Base-by-base conservation (phyloP, 2,329 filamentous ascomycete species). In the Aspergillus eucalypticola region DNA sequence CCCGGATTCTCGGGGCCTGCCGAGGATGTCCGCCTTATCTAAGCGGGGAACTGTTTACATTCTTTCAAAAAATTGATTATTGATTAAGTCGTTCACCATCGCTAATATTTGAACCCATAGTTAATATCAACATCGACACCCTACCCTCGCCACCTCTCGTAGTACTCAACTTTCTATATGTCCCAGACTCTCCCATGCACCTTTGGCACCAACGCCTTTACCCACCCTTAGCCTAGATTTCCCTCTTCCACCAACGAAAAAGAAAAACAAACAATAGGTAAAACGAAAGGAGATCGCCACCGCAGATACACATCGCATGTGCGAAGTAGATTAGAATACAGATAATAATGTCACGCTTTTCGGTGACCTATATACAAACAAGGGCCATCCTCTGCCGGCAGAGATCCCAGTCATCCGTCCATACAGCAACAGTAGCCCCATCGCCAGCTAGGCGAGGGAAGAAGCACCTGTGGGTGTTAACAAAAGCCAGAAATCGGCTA, bases 1-100 rank as follows among this genome's bases (percentile, higher is more conserved):
- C 53, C 60, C 58, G 42, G 56, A 46, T 60, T 62, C 32, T 57
- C 60, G 62, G 62, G 60, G 58, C 38, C 44, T 54, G 32, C 62
- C 60, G 62, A 61, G 62, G 62, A 58, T 59, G 56, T 19, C 29
- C 38, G 32, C 46, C 50, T 56, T 53, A 58, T 56, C 55, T 55
- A 59, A 54, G 54, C 54, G 58, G 60, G 60, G 39, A 25, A 35
- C 6, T 46, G 21, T 25, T 25, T 25, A 23, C 11, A 13, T 11
- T 13, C 32, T 4, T 15, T 2, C 5, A 5, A 13, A 35, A 23
- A 8, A 27, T 27, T 27, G 25, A 13, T 11, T n/a, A n/a, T 7
- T 15, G 8, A 25, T 25, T n/a, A n/a, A 42, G n/a, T 42, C 10
- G 39, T 42, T 10, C 7, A 42, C 39, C 46, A 13, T 50, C 46